A percentile compares a stretch with the other conserved stretches of the same genome.
Conservation (phyloP, 2,329 filamentous ascomycete species). For the Ceratocystis destructans region DNA sequence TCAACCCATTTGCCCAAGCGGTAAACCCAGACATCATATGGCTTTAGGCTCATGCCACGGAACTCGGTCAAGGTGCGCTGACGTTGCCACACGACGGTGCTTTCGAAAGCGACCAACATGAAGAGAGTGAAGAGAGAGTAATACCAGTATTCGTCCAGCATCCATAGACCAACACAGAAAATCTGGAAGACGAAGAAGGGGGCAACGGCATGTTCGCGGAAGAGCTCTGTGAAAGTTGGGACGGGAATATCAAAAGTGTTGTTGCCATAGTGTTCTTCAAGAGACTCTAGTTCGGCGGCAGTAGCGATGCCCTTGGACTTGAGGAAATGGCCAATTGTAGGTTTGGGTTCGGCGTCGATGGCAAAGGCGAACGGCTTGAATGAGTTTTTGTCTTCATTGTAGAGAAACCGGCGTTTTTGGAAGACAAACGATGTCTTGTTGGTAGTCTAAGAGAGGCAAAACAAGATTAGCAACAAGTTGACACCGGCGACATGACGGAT, state of each 20-base stretch:
- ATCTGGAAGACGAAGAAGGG: conserved; percentile 99
- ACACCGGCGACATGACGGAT: not conserved
- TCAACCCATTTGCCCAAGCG: conserved; percentile 78
- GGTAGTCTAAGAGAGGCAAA: conserved; percentile 36
- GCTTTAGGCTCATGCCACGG: conserved; percentile 98
- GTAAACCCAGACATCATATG: conserved; percentile 87
- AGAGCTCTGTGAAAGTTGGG: conserved; percentile 86
- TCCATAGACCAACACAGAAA: conserved; percentile 96
- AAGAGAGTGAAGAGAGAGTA: conserved; percentile 97
- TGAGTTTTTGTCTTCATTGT: conserved; percentile 53
- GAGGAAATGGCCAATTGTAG: conserved; percentile 65
- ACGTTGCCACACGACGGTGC: conserved; percentile 96
- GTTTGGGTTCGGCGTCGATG: conserved; percentile 76
- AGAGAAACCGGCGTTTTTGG: conserved; percentile 94
- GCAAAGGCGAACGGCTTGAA: conserved; percentile 74
- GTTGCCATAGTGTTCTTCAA: conserved; percentile 85
- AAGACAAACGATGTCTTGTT: conserved; percentile 84
- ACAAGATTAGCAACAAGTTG: conserved; percentile 3
- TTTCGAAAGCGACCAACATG: conserved; percentile 96
- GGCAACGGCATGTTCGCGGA: conserved; percentile 95
- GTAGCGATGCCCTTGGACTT: conserved; percentile 60
- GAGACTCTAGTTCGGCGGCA: conserved; percentile 58
- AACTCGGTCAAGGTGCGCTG: conserved; percentile 94
- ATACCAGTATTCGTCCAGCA: conserved; percentile 99
- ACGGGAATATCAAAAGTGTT: conserved; percentile 98